Base-by-base conservation (phyloP, 2,329 filamentous ascomycete species). In the Diplodia intermedia region DNA sequence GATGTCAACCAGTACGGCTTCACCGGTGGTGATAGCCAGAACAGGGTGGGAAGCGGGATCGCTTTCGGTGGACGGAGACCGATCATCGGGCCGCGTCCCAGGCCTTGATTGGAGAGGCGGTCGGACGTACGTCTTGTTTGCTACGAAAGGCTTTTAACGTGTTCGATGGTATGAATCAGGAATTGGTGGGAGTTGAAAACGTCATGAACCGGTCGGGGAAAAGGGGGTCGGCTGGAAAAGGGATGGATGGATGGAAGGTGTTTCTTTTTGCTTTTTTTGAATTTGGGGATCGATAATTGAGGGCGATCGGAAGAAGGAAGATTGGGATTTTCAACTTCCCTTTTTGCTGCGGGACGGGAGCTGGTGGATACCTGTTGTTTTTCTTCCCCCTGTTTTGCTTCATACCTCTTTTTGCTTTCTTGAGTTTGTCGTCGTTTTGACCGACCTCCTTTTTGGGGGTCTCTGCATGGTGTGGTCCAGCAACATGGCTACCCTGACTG, bases 1-100 rank as follows among this genome's bases (percentile, higher is more conserved):
- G 91, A 94, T 72, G 89, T 92, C 12, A 86, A 89, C 67, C 90
- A 93, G 79, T 92, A 91, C 70, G 91, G 91, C 0, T 94, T 86
- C 74, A 91, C 90, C 20, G 90, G 91, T 3, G 91, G 91, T 1
- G 91, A 93, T 77, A 86, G 84, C 70, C 89, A 92, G 82, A 93
- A 93, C 74, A 85, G 84, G 70, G 79, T 79, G 9, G 90, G 89
- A 2, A 90, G 90, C 69, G 83, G 83, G 0, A 84, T 85, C 67
- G 79, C 79, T 56, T 90, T 91, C 50, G 88, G 89, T 0, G 89
- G 89, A 0, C 83, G 90, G 75, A 86, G 91, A 75, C 91, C 91
- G 81, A 93, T 94, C 78, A 89, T 92, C n/a, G 91, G 91, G 12
- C 91, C 91, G 0, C 83, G 91, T 75, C 90, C 91, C 57, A 66